Conservation (phyloP, 2,329 filamentous ascomycete genomes). For the Magnaporthiopsis incrustans region DNA sequence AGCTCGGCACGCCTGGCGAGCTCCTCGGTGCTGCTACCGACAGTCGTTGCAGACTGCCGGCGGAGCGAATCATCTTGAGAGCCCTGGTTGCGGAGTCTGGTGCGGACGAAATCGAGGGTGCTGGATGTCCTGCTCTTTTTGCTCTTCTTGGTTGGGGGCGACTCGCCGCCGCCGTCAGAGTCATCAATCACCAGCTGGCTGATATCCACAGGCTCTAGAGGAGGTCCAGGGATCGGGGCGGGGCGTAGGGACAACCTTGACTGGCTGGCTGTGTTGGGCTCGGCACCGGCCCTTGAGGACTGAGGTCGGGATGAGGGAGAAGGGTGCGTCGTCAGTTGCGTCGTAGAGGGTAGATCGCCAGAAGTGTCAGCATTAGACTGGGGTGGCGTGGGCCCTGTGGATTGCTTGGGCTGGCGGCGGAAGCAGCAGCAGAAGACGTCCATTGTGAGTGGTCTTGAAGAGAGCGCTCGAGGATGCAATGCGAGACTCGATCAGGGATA, state of each 20-base stretch:
- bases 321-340: conserved; percentile 4
- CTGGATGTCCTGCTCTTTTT: conserved; percentile 26
- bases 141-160: conserved; percentile 6
- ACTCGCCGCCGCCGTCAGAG: conserved; percentile 32
- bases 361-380: neutral
- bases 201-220: conserved; percentile 17
- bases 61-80: conserved; percentile 35
- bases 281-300: neutral
- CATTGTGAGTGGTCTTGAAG: neutral
- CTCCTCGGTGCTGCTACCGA: conserved; percentile 43
- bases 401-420: conserved; percentile 6
- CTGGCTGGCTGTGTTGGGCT: conserved; percentile 3
- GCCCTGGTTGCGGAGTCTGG: conserved; percentile 35
- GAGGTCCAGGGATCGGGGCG: conserved; percentile 12
- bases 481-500: neutral
- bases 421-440: conserved; percentile 14
- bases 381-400: neutral
- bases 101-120: conserved; percentile 36
- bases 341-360: neutral
- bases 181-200: conserved; percentile 28
- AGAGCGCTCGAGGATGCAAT: neutral
- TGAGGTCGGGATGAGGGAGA: conserved; percentile 6
- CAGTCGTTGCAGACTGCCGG: conserved; percentile 30
- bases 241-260: conserved; percentile 14
- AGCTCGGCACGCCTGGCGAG: conserved; percentile 47